Percentiles rank a stretch among this genome's conserved stretches.
phyloP scores from a whole-genome alignment of 179 eudicot genomes.

The Corrigiola litoralis region DNA sequence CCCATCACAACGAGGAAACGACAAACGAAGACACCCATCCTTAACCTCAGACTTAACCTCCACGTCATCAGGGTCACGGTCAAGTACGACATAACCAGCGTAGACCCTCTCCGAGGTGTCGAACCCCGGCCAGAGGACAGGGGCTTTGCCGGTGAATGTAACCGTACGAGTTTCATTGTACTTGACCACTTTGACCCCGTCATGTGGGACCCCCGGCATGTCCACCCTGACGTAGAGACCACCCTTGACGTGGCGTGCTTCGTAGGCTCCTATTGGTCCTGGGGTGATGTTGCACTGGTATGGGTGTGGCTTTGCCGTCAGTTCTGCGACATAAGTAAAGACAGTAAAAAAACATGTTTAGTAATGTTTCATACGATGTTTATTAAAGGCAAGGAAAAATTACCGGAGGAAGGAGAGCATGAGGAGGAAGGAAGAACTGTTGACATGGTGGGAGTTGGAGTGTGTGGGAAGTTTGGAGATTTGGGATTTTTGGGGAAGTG shows the following conservation, averaged over 20 bases:
- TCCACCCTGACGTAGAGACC: conserved; percentile 12
- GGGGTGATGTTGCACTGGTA: background rate
- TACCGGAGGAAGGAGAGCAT: background rate
- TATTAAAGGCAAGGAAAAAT: background rate
- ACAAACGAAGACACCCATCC: conserved; percentile 5
- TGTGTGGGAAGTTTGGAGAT: background rate
- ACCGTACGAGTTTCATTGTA: conserved; percentile 7
- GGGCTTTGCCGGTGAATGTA: conserved; percentile 13
- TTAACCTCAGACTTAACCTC: background rate
- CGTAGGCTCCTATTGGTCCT: conserved; percentile 6
- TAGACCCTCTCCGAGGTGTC: background rate
- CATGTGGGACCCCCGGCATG: conserved; percentile 14
- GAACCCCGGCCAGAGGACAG: background rate
- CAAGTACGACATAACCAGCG: conserved; percentile 3
- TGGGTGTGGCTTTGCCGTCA: background rate
- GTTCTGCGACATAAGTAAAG: background rate
- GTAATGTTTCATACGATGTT: too few species aligned
- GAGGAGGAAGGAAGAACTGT: background rate
- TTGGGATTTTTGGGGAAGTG: too few species aligned
- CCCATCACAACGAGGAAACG: conserved; percentile 1
- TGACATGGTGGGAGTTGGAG: background rate
- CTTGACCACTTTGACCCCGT: background rate
- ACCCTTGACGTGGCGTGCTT: background rate
- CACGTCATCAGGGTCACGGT: conserved; percentile 6
- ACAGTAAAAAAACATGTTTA: background rate